Percentiles rank a stretch among this genome's conserved stretches.
These are phyloP conservation scores for Rhizopogon salebrosus DNA, from an alignment of 768 basidiomycete species.

Conservation along the genomic window DNA sequence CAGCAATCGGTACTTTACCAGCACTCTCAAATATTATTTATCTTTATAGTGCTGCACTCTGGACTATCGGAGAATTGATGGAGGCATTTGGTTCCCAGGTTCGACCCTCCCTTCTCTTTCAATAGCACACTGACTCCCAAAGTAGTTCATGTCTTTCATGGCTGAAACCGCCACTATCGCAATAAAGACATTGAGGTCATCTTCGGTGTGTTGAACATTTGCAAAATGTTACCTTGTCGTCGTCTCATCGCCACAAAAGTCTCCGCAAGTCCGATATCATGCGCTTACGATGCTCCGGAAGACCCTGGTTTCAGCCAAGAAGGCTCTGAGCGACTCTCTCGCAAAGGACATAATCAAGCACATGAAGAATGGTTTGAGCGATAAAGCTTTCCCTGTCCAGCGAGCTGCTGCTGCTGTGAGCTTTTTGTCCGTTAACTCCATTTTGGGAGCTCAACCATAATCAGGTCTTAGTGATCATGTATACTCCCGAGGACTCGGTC, in stretches of 20 bases:
- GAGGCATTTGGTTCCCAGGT: constrained; percentile 78
- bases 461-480: constrained; percentile 55
- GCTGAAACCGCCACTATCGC: constrained; percentile 69
- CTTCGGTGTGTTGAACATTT: constrained; percentile 47
- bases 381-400: constrained; percentile 83
- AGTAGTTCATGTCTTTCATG: constrained; percentile 93
- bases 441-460: constrained; percentile 12
- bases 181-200: constrained; percentile 67
- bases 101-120: constrained; percentile 19
- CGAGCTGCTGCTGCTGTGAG: constrained; percentile 75
- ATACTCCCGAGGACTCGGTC: constrained; percentile 49
- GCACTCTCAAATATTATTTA: constrained; percentile 4
- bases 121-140: neutral
- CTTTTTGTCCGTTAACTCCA: neutral
- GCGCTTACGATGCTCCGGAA: constrained; percentile 77
- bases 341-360: constrained; percentile 83
- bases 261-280: constrained; percentile 77
- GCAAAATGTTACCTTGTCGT: neutral
- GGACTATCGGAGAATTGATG: constrained; percentile 89
- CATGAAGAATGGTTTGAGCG: constrained; percentile 65
- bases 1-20: neutral
- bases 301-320: constrained; percentile 72
- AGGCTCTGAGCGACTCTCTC: constrained; percentile 74
- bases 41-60: constrained; percentile 69
- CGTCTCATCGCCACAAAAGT: constrained; percentile 35